phyloP scores from a whole-genome alignment of 495 filamentous ascomycete genomes.

The Penicillium macrosclerotiorum region DNA sequence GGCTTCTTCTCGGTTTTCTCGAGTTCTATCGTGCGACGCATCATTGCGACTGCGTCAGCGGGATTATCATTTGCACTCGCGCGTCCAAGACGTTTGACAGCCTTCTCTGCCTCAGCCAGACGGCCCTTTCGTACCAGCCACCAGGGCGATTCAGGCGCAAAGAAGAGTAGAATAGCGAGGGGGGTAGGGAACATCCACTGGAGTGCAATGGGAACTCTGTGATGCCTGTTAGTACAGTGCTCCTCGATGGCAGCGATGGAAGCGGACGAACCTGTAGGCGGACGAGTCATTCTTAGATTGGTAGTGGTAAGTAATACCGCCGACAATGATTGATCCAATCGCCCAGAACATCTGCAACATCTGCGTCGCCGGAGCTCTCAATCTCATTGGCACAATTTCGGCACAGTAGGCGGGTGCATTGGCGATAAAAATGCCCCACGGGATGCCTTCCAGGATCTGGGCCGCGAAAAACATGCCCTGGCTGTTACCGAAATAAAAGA shows the following conservation, averaged over 20 bases:
- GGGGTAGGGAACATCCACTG: conserved; percentile 48
- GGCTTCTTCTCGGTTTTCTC: conserved; percentile 53
- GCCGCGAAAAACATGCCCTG: conserved; percentile 40
- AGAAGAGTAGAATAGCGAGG: conserved; percentile 31
- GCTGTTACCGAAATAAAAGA: conserved; percentile 42
- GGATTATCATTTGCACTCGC: conserved; percentile 21
- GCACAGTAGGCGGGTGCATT: conserved; percentile 45
- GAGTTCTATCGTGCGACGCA: conserved; percentile 66
- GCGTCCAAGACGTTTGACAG: conserved; percentile 37
- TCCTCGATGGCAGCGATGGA: conserved; percentile 24
- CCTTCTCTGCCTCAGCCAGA: conserved; percentile 37
- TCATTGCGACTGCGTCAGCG: conserved; percentile 53
- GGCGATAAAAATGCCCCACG: conserved; percentile 50
- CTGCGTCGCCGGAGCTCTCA: conserved; percentile 44
- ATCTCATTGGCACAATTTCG: conserved; percentile 43
- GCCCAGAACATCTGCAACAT: conserved; percentile 51
- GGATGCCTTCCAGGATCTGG: conserved; percentile 48
- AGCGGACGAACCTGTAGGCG: conserved; percentile 44
- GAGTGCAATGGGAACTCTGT: conserved; percentile 43
- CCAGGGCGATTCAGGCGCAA: conserved; percentile 54
- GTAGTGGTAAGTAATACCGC: conserved; percentile 43
- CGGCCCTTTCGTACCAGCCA: conserved; percentile 45
- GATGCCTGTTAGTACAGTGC: conserved; percentile 30
- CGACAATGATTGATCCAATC: conserved; percentile 45
- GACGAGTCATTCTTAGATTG: conserved; percentile 29